Conservation (phyloP, 108 stramenopile species). For the Seminavis robusta region DNA sequence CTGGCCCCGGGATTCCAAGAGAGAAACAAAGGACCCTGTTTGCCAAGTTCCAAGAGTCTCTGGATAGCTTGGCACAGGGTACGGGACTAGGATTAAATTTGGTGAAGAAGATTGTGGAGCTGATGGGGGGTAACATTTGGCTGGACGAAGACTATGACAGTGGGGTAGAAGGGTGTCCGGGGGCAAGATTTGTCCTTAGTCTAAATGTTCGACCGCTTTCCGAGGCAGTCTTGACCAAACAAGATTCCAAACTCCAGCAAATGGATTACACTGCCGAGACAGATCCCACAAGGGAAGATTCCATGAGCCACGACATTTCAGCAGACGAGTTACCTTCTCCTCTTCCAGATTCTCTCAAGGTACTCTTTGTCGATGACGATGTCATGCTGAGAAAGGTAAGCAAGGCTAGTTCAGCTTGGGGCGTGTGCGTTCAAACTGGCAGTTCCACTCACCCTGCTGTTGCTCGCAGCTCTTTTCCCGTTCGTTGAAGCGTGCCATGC, state of each 20-base stretch:
- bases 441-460: too few relatives aligned
- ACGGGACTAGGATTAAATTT: slow-evolving; percentile 29
- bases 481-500: slow-evolving; percentile 1
- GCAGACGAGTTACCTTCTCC: too few relatives aligned
- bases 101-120: slow-evolving; percentile 12
- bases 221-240: too few relatives aligned
- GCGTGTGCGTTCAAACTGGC: too few relatives aligned
- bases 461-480: slow-evolving; percentile 26
- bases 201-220: slow-evolving; percentile 10
- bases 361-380: slow-evolving; percentile 30
- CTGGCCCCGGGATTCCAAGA: slow-evolving; percentile 33
- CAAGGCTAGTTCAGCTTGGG: too few relatives aligned
- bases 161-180: slow-evolving; percentile 30
- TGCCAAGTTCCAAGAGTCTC: slow-evolving; percentile 14
- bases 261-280: too few relatives aligned
- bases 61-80: slow-evolving; percentile 29
- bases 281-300: too few relatives aligned
- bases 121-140: slow-evolving; percentile 18
- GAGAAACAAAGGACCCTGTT: slow-evolving; percentile 17
- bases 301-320: too few relatives aligned
- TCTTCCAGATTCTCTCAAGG: slow-evolving; percentile 2
- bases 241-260: too few relatives aligned
- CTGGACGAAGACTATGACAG: slow-evolving; percentile 24
- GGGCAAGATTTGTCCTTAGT: slow-evolving; percentile 22
- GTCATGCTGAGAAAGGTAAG: slow-evolving; percentile 15